Evolutionary conservation across 2,329 filamentous ascomycete genomes (phyloP).

Genomic region (Myriangium duriaei): DNA sequence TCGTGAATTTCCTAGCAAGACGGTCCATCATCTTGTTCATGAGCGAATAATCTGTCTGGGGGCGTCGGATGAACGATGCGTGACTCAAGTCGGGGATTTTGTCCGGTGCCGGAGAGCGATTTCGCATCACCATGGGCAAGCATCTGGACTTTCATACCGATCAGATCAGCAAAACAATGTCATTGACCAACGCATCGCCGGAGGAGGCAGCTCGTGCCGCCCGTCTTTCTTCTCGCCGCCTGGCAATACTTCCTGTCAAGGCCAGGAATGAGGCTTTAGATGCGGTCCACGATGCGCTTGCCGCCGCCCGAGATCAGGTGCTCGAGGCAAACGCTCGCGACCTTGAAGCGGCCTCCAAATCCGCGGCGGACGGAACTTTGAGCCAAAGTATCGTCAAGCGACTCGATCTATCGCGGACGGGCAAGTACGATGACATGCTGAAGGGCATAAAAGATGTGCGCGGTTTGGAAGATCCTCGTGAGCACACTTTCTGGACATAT

Average conservation of each 20-base stretch:
- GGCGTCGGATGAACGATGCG: no score
- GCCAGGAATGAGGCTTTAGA: conserved; percentile 78
- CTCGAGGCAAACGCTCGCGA: conserved; percentile 79
- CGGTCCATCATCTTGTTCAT: no score
- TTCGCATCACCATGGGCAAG: no score
- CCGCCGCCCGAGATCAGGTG: conserved; percentile 57
- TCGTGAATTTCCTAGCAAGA: no score
- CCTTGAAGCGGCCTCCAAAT: conserved; percentile 58
- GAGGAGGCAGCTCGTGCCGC: conserved; percentile 65
- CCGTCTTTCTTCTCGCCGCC: conserved; percentile 66
- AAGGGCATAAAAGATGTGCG: conserved; percentile 85
- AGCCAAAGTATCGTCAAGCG: conserved; percentile 77
- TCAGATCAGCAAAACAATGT: no score
- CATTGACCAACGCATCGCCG: conserved; percentile 74
- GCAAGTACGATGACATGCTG: conserved; percentile 97
- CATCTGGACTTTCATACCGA: not conserved
- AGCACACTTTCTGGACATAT: conserved; percentile 21
- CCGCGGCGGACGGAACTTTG: conserved; percentile 61
- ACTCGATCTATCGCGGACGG: conserved; percentile 70
- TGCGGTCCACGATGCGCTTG: conserved; percentile 67
- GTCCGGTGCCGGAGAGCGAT: not conserved
- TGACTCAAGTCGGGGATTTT: no score
- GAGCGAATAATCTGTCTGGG: no score
- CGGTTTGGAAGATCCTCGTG: conserved; percentile 73
- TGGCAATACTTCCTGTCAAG: conserved; percentile 64